Conservation (phyloP, 2,329 filamentous ascomycete species). For the Calonectria fujianensis region DNA sequence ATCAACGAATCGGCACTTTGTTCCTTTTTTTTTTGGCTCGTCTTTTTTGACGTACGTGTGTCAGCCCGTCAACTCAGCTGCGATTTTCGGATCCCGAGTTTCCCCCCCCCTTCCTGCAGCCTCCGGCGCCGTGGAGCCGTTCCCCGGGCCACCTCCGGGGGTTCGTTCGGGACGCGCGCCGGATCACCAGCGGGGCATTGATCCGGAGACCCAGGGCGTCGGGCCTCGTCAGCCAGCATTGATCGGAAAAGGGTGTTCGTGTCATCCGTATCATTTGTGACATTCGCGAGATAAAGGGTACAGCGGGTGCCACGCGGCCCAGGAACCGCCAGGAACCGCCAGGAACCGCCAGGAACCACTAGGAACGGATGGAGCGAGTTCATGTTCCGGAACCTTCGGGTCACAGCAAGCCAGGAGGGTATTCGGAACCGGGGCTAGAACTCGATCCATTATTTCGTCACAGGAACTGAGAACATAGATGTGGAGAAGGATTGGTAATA, state of each 20-base stretch:
- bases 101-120: not conserved
- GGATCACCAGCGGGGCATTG: not conserved
- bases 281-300: not conserved
- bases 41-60: too few species aligned
- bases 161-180: not conserved
- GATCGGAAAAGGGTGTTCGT: not conserved
- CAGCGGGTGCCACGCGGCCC: not conserved
- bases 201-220: not conserved
- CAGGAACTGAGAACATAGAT: not conserved
- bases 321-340: not conserved
- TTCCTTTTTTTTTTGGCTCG: too few species aligned
- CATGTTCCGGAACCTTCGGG: not conserved
- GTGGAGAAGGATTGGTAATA: not conserved
- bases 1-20: not conserved
- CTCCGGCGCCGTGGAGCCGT: not conserved
- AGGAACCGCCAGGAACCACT: not conserved
- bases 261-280: not conserved
- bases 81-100: not conserved
- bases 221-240: not conserved
- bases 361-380: not conserved
- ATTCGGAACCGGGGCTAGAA: not conserved
- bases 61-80: not conserved
- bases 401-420: too few species aligned
- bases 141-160: not conserved
- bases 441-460: not conserved